phyloP scores from a whole-genome alignment of 2,329 filamentous ascomycete species.

The Fusarium chlamydosporum region DNA sequence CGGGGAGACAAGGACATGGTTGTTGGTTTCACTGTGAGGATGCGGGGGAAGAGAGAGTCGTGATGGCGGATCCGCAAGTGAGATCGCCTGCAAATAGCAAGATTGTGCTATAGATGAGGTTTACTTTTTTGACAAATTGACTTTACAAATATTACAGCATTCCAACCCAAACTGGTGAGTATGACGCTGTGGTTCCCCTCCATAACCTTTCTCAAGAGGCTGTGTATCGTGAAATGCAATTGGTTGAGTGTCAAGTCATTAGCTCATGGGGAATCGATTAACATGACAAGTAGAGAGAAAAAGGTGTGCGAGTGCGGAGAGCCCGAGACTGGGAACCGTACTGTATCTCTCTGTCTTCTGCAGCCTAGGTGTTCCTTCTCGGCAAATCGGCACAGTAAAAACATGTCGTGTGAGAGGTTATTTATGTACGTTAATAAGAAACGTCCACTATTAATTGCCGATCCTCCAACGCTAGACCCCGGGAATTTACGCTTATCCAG shows the following conservation, averaged over 20 bases:
- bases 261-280: neutral
- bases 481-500: conserved; percentile 32
- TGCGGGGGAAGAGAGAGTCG: neutral
- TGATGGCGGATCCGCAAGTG: conserved; percentile 2
- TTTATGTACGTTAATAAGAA: neutral
- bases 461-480: conserved; percentile 24
- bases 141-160: neutral
- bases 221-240: conserved; percentile 11
- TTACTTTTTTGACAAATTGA: neutral
- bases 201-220: neutral
- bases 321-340: conserved; percentile 12
- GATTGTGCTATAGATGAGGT: neutral
- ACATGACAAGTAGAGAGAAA: neutral
- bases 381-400: conserved; percentile 41
- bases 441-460: conserved; percentile 26
- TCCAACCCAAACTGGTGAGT: neutral
- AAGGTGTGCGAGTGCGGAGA: conserved; percentile 41
- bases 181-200: conserved; percentile 23
- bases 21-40: conserved; percentile 5
- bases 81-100: neutral
- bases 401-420: conserved; percentile 4
- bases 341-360: no score
- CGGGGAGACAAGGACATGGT: conserved; percentile 19
- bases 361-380: conserved; percentile 14
- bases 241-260: conserved; percentile 9